Base-by-base conservation (phyloP, 2,329 filamentous ascomycete species). In the Orbilia brochopaga region DNA sequence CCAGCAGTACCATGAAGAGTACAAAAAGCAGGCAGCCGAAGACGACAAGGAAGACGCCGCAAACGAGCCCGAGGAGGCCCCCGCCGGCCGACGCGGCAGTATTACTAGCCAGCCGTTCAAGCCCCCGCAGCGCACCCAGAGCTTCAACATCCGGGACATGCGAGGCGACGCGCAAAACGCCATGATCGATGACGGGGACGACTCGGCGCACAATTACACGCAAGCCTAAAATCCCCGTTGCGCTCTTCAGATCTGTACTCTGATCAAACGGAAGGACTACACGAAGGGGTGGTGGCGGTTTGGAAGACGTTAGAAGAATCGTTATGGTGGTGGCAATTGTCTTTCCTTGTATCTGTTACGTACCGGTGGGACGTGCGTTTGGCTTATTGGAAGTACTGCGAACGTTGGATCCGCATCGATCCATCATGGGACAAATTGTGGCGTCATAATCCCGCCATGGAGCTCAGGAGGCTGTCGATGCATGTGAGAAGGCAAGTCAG, bases 111-210 rank as follows among this genome's bases (percentile, higher is more conserved):
- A 70, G 17, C 66, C 66, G 35, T 70, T 70, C 60, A 70, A 59
- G 42, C 66, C 66, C 4, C 35, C 32, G 30, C 27, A 59, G 50
- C 54, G 66, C 48, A 70, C 59, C n/a, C 63, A 59, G 59, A 70
- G 66, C 66, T 70, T 46, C 44, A 59, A 70, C 48, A 59, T 59
- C 23, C 59, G 66, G 48, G 66, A 70, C 37, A 70, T 64, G 59
- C 35, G 66, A 40, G 66, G 59, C 5, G 66, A 70, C 35, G 59
- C 59, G 59, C 66, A 70, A 27, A 64, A 51, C 46, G 23, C 24
- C 37, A 27, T 32, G 50, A 48, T 70, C 46, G 19, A 63, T 3
- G 53, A 63, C 17, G 53, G 17, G 2, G 30, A 67, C 15, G 37
- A 42, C 15, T 5, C 37, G 37, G 4, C 37, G 37, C 37, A 42